Evolutionary conservation across 164 flowering plant genomes (phyloP), one percentile per base, ranked within the genome.

Genomic region (Tetrastigma voinierianum): DNA sequence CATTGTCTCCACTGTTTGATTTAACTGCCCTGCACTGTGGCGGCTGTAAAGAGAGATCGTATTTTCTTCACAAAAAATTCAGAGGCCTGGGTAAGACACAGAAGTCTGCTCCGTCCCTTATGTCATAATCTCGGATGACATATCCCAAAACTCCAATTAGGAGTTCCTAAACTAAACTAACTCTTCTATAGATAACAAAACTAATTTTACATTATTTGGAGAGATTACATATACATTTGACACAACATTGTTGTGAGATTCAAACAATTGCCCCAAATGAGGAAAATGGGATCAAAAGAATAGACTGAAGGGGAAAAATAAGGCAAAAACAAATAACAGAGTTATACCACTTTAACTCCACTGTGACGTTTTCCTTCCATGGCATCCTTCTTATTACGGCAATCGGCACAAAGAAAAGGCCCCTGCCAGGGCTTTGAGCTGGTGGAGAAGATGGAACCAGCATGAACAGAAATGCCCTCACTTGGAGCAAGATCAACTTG

Each of bases 381-480:
- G 61, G 91, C 95, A 25, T 89, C 95, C 77, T 89, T 85, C 80
- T 89, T 87, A 57, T 84, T 78, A 3, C 90, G 83, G 61, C 91
- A 87, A 56, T 76, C 89, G 2, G 78, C 78, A 64, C 95, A 90
- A 3, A 93, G 90, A 67, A 93, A 93, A 24, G 98, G 98, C 24
- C 98, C 97, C 78, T 92, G 85, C 97, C 97, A 92, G 1, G 97
- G 94, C 69, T 81, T 92, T 57, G 91, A 74, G 70, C 90, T 85
- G 53, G 84, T 86, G 21, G 97, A 90, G 84, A 92, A 92, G 72
- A 92, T 85, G 64, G 87, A 78, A 67, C 97, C 98, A 46, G 98
- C 91, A 67, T 90, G 91, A 55, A 90, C 96, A 4, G 98, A 88
- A 32, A 92, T 82, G 54, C 98, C 96, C 72, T 90, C 98, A 40